phyloP scores from a whole-genome alignment of 1,284 basidiomycete species.

The Sporisorium graminicola region DNA sequence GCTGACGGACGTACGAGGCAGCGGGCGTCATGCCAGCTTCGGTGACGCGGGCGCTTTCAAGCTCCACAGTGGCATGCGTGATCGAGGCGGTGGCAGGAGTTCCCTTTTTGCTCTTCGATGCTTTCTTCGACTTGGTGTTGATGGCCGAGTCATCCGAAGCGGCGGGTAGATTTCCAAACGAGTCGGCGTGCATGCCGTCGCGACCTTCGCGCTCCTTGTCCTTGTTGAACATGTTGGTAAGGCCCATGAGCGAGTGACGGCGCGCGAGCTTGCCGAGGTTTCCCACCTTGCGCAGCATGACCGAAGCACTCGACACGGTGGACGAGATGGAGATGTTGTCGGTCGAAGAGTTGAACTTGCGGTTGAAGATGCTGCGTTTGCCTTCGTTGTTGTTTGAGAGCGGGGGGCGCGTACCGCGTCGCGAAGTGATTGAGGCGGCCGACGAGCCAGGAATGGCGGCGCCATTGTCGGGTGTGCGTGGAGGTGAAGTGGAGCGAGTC shows the following conservation, averaged over 20 bases:
- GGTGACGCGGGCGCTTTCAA: slow-evolving; percentile 76
- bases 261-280: slow-evolving; percentile 91
- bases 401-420: slow-evolving; percentile 58
- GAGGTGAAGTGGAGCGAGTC: slow-evolving; percentile 61
- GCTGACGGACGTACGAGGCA: slow-evolving; percentile 88
- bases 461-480: slow-evolving; percentile 61
- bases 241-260: slow-evolving; percentile 88
- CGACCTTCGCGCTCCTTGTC: slow-evolving; percentile 74
- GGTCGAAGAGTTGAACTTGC: slow-evolving; percentile 89
- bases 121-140: slow-evolving; percentile 65
- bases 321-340: slow-evolving; percentile 97
- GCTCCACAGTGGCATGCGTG: slow-evolving; percentile 86
- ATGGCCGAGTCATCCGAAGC: slow-evolving; percentile 70
- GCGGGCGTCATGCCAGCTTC: slow-evolving; percentile 88
- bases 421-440: slow-evolving; percentile 62
- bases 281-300: slow-evolving; percentile 97
- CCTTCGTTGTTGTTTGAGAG: slow-evolving; percentile 50
- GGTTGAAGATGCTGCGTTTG: slow-evolving; percentile 81
- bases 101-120: slow-evolving; percentile 73
- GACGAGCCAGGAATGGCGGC: slow-evolving; percentile 51
- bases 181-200: slow-evolving; percentile 72
- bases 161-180: slow-evolving; percentile 72
- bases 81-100: slow-evolving; percentile 80
- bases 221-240: slow-evolving; percentile 81
- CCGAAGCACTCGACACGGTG: slow-evolving; percentile 94